These are phyloP conservation scores for Colletotrichum eremochloae DNA, from an alignment of 2,329 filamentous ascomycete species.

Conservation along the genomic window DNA sequence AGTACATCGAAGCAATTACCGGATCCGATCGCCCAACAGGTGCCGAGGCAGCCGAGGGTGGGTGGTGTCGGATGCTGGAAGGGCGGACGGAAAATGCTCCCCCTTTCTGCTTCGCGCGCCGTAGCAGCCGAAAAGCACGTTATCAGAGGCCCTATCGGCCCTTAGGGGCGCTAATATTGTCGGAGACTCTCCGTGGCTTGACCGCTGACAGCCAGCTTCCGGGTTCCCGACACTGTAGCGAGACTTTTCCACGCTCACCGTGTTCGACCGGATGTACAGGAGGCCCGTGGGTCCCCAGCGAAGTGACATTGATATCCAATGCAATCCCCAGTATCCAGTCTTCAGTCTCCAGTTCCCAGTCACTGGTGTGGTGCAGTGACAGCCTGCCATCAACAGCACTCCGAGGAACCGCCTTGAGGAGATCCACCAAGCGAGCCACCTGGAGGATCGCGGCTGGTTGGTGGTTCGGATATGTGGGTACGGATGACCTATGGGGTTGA, in stretches of 20 bases:
- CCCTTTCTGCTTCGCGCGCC: slow-evolving; percentile 13
- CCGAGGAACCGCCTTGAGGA: slow-evolving; percentile 27
- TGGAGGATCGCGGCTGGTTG: slow-evolving; percentile 33
- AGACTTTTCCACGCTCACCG: slow-evolving; percentile 15
- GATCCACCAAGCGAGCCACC: slow-evolving; percentile 20
- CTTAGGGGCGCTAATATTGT: slow-evolving; percentile 26
- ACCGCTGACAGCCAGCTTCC: not conserved
- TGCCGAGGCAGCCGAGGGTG: slow-evolving; percentile 29
- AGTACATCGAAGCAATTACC: not conserved
- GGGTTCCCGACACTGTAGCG: slow-evolving; percentile 17
- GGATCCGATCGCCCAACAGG: not conserved
- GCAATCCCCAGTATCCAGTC: not conserved
- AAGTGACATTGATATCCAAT: not conserved
- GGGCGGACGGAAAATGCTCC: slow-evolving; percentile 9
- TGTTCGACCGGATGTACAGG: slow-evolving; percentile 21
- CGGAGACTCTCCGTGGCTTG: slow-evolving; percentile 25
- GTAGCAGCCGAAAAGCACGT: slow-evolving; percentile 26
- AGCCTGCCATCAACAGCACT: slow-evolving; percentile 19
- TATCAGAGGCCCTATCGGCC: slow-evolving; percentile 28
- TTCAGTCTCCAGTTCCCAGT: not conserved
- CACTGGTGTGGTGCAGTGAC: not conserved
- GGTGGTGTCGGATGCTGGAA: slow-evolving; percentile 11
- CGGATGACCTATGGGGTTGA: not conserved
- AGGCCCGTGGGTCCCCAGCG: not conserved
- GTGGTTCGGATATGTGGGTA: not conserved